phyloP scores from a whole-genome alignment of 306 rosid genomes.

The Quercus dentata region DNA sequence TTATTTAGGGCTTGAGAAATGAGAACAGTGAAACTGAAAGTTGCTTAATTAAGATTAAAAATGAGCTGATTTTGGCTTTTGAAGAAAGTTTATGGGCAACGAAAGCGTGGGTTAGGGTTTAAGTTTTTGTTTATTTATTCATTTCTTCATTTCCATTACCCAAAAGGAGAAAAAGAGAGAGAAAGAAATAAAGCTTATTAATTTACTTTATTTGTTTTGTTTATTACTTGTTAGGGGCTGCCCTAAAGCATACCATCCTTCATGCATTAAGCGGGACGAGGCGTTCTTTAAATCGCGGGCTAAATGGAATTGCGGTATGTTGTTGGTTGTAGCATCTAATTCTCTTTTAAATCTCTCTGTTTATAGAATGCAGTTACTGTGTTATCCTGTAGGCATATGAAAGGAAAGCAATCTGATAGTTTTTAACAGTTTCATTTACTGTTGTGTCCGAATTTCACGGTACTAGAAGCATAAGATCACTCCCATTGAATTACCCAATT shows the following conservation, averaged over 20 bases:
- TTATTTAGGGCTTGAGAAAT: neutral
- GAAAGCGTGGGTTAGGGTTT: neutral
- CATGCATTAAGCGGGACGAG: conserved; percentile 93
- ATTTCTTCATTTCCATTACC: neutral
- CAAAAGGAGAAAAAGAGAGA: neutral
- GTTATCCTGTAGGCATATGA: neutral
- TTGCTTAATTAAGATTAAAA: neutral
- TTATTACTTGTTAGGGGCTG: conserved; percentile 63
- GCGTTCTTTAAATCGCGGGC: conserved; percentile 87
- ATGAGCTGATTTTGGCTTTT: too few species aligned
- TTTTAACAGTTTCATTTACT: neutral
- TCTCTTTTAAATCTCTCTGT: neutral
- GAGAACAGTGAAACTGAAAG: neutral
- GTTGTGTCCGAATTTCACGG: neutral
- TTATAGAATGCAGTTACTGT: neutral
- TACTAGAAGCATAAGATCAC: too few species aligned
- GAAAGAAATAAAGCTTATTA: neutral
- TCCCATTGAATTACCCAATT: too few species aligned
- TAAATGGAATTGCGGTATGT: conserved; percentile 96
- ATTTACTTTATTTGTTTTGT: neutral
- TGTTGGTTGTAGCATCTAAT: conserved; percentile 18
- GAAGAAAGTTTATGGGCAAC: too few species aligned
- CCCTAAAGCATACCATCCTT: conserved; percentile 94
- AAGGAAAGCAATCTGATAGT: neutral
- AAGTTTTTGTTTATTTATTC: neutral